Percentiles rank a stretch among this genome's conserved stretches.
Conservation (phyloP, 2,329 filamentous ascomycete species). For the Nemania abortiva region DNA sequence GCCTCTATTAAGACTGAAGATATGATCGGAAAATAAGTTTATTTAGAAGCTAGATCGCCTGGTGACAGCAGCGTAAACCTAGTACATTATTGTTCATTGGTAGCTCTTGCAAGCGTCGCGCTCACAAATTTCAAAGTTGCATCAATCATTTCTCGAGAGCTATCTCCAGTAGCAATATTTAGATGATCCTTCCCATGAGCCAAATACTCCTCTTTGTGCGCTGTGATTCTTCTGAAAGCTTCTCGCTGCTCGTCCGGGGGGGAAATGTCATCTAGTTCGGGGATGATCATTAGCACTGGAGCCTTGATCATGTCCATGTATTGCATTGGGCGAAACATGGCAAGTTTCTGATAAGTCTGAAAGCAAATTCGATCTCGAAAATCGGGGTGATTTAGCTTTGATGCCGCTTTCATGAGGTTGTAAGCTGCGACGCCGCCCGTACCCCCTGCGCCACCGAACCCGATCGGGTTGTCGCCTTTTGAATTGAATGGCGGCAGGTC, state of each 20-base stretch:
- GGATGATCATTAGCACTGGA: conserved; percentile 48
- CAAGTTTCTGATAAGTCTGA: conserved; percentile 44
- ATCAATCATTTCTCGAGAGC: no score
- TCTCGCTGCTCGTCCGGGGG: conserved; percentile 32
- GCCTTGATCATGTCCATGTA: conserved; percentile 38
- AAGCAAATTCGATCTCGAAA: neutral
- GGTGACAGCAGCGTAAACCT: no score
- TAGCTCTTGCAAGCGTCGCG: no score
- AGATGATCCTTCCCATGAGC: neutral
- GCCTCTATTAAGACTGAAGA: no score
- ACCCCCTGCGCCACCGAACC: neutral
- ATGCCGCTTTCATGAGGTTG: neutral
- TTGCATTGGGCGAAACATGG: conserved; percentile 42
- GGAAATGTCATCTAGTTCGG: conserved; percentile 49
- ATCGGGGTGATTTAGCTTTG: neutral
- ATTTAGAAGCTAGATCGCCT: no score
- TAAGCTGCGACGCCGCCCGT: neutral
- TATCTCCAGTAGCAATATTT: no score
- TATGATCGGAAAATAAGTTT: no score
- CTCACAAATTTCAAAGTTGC: no score
- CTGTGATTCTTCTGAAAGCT: neutral
- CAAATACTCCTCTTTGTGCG: neutral
- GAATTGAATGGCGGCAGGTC: conserved; percentile 3
- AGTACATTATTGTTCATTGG: no score
- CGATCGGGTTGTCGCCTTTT: conserved; percentile 12